Percentiles rank a stretch among this genome's conserved stretches.
Conservation (phyloP, 2,329 filamentous ascomycete genomes). For the Aspergillus alliaceus region DNA sequence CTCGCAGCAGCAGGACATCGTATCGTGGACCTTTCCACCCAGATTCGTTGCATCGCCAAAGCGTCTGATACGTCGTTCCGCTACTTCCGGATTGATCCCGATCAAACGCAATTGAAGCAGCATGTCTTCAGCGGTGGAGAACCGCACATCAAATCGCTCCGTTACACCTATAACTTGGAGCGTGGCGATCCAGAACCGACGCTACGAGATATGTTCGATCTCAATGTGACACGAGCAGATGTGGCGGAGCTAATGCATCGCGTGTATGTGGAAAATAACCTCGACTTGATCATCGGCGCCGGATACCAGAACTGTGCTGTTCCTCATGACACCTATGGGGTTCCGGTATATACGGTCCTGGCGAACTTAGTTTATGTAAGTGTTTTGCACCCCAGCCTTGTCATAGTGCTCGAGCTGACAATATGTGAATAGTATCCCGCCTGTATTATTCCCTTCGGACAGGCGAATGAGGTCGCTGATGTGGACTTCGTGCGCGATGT, state of each 20-base stretch:
- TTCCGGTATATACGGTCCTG: conserved; percentile 21
- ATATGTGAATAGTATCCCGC: conserved; percentile 17
- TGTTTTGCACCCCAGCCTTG: background rate
- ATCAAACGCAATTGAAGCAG: background rate
- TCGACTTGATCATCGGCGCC: conserved; percentile 23
- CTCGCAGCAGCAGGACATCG: conserved; percentile 20
- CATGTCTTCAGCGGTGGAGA: background rate
- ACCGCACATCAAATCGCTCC: conserved; percentile 1
- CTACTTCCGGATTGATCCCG: conserved; percentile 18
- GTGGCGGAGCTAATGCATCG: conserved; percentile 14
- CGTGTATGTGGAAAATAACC: conserved; percentile 16
- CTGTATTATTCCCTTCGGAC: conserved; percentile 22
- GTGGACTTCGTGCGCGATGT: conserved; percentile 20
- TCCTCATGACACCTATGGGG: conserved; percentile 22
- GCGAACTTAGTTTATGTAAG: conserved; percentile 26
- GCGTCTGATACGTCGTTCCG: conserved; percentile 13
- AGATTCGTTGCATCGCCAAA: conserved; percentile 9
- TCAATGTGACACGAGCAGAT: conserved; percentile 15
- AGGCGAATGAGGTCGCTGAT: conserved; percentile 15
- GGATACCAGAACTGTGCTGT: conserved; percentile 25
- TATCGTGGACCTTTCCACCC: conserved; percentile 14
- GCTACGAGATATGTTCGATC: conserved; percentile 18
- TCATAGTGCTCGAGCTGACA: background rate
- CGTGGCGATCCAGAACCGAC: conserved; percentile 12
- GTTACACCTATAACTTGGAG: conserved; percentile 10